phyloP scores from a whole-genome alignment of 768 basidiomycete species.

The Rhizopogon sp. region DNA sequence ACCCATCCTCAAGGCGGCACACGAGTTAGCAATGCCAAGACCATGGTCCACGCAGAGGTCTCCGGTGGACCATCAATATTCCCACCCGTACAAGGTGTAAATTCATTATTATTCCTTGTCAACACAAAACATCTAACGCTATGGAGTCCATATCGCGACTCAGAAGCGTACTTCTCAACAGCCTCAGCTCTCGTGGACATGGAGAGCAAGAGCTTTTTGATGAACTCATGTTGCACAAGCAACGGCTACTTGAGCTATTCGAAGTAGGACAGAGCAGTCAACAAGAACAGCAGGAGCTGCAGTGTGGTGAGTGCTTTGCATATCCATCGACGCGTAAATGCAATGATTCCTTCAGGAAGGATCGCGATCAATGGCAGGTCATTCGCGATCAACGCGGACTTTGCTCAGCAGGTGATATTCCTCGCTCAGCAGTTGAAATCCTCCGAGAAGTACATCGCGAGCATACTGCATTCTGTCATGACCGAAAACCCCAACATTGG shows the following conservation, averaged over 20 bases:
- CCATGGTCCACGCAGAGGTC: neutral
- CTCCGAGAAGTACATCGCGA: constrained; percentile 78
- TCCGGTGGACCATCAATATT: constrained; percentile 4
- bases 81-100: neutral
- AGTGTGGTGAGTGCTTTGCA: constrained; percentile 43
- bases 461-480: constrained; percentile 61
- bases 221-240: constrained; percentile 62
- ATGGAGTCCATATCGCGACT: constrained; percentile 64
- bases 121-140: neutral
- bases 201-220: constrained; percentile 75
- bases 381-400: constrained; percentile 74
- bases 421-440: constrained; percentile 76
- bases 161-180: constrained; percentile 45
- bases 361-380: constrained; percentile 56
- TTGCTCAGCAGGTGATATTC: constrained; percentile 71
- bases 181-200: constrained; percentile 42
- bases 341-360: constrained; percentile 46
- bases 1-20: neutral
- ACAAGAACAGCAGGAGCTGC: constrained; percentile 68
- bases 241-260: constrained; percentile 57
- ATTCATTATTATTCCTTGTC: neutral
- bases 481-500: constrained; percentile 59
- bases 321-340: neutral
- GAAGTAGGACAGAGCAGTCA: constrained; percentile 57
- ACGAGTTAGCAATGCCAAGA: neutral